phyloP scores from a whole-genome alignment of 805 yeast species.

The Candida berthetii region DNA sequence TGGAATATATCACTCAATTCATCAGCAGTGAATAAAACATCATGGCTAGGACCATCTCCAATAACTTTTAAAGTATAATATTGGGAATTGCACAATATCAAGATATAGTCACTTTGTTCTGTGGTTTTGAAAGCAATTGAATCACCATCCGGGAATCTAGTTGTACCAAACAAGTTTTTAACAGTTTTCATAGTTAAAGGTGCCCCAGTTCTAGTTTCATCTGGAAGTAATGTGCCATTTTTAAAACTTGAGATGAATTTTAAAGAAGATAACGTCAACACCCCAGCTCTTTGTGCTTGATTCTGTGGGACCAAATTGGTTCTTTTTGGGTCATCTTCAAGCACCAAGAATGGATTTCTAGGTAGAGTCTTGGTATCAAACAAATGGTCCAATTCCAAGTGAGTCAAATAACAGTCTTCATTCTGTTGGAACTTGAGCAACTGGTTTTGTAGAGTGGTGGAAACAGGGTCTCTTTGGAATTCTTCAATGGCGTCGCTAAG shows the following conservation, averaged over 20 bases:
- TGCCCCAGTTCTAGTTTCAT: constrained; percentile 43
- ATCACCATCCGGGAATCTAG: constrained; percentile 43
- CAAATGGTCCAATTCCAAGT: constrained; percentile 30
- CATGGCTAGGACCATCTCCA: constrained; percentile 44
- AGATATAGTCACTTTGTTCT: constrained; percentile 59
- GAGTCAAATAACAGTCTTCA: constrained; percentile 49
- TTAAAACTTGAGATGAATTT: constrained; percentile 60
- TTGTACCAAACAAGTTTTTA: constrained; percentile 60
- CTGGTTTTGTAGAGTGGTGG: constrained; percentile 47
- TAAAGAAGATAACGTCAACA: constrained; percentile 56
- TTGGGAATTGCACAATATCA: constrained; percentile 75
- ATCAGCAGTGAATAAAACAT: constrained; percentile 57
- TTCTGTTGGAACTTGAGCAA: constrained; percentile 36
- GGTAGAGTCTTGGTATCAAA: constrained; percentile 47
- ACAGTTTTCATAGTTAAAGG: constrained; percentile 68
- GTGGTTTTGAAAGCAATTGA: constrained; percentile 77
- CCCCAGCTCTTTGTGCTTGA: constrained; percentile 66
- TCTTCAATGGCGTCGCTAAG: constrained; percentile 36
- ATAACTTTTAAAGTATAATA: constrained; percentile 85
- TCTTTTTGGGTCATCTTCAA: constrained; percentile 68
- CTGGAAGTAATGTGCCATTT: constrained; percentile 48
- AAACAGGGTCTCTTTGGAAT: constrained; percentile 36
- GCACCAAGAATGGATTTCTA: constrained; percentile 67
- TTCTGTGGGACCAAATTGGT: constrained; percentile 37
- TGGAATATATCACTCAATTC: constrained; percentile 63